These are phyloP conservation scores for Fusarium beomiforme DNA, from an alignment of 2,329 filamentous ascomycete species.

Conservation along the genomic window DNA sequence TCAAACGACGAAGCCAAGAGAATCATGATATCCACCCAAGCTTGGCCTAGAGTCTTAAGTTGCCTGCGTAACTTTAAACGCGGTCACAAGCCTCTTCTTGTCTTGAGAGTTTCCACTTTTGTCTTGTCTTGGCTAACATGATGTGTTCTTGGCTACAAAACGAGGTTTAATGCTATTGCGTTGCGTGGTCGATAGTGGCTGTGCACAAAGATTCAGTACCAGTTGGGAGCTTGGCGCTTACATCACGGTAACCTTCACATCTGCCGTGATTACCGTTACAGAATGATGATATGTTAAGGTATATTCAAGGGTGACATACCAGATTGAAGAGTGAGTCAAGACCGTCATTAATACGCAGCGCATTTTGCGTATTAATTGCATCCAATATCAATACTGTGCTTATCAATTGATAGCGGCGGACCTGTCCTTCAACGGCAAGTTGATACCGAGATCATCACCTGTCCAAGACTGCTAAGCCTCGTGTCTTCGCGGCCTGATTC, in stretches of 20 bases:
- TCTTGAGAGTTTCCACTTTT: constrained; percentile 23
- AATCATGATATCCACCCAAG: constrained; percentile 20
- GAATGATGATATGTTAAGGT: neutral
- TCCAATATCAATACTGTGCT: neutral
- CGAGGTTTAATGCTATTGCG: constrained; percentile 1
- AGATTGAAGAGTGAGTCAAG: neutral
- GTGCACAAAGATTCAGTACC: constrained; percentile 5
- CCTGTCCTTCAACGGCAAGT: neutral
- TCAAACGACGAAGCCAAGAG: constrained; percentile 4
- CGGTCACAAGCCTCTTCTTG: constrained; percentile 18
- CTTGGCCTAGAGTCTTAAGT: constrained; percentile 13
- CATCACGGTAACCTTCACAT: constrained; percentile 15
- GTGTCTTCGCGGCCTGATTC: constrained; percentile 10
- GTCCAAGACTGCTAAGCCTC: constrained; percentile 29
- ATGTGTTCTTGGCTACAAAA: constrained; percentile 24
- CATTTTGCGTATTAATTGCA: constrained; percentile 1
- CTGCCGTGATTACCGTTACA: neutral
- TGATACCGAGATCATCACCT: constrained; percentile 2
- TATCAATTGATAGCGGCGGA: neutral
- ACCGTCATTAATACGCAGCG: constrained; percentile 20
- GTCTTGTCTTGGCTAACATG: neutral
- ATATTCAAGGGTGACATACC: neutral
- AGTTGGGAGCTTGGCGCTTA: constrained; percentile 27
- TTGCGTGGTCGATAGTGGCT: constrained; percentile 14
- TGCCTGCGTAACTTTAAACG: constrained; percentile 9